Evolutionary conservation across 306 rosid species (phyloP), one percentile per base, ranked within the genome.

Genomic region (Acacia crassicarpa): DNA sequence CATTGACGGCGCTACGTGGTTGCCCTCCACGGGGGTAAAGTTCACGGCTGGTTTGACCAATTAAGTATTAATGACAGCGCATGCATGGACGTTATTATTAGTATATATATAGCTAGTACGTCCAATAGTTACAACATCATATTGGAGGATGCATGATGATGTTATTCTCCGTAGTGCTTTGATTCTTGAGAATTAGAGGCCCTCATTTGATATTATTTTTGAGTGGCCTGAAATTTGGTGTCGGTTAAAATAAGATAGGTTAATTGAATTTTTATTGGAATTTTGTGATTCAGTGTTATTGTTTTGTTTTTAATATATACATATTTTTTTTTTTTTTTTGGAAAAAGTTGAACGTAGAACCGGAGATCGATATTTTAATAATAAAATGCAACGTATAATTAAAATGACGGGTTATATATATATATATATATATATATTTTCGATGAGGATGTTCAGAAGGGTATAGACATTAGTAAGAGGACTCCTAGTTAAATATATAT

Each of bases 1-100:
- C 70, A 80, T 91, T 19, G 88, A 91, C 9, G 98, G 96, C 0
- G 65, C 14, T 14, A 43, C 91, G 0, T 93, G 98, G 98, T 74
- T 93, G 88, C 98, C 98, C 0, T 54, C 45, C 13, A 93, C 96
- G 0, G 98, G 98, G 1, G 2, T 93, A 65, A 89, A 49, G 88
- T 93, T 91, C 74, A 82, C 90, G 0, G 83, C 75, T 15, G 95
- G 97, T 3, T 82, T 91, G 81, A 82, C 54, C 75, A 74, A 85
- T 74, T 90, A 81, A 80, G 1, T 58, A 23, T 54, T 20, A 20
- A 8, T 54, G 25, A 56, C 10, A 11, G 62, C 23, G 27, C 62
- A 19, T n/a, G 27, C 62, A 19, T n/a, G 12, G 62, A 56, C 62
- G 25, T n/a, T 19, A 56, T 2, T 16, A 16, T 16, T 51, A 56